Evolutionary conservation across 148 eudicot genomes (phyloP), one percentile per base, ranked within the genome.

Genomic region (Polygonum maritimum): DNA sequence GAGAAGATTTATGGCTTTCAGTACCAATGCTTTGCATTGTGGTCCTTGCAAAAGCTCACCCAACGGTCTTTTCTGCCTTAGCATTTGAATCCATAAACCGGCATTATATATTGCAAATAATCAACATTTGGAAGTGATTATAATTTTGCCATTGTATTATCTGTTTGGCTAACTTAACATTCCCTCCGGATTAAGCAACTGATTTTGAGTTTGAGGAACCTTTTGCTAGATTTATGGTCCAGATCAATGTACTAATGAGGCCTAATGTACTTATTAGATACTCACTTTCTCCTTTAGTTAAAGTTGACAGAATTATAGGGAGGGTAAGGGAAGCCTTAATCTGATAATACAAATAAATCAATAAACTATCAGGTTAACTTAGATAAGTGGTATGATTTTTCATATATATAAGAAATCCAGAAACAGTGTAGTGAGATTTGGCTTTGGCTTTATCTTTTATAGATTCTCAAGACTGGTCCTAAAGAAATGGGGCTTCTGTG

Each of bases 391-490:
- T 15, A n/a, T 69, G 19, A 40, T 71, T 18, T 0, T 39, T 70
- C 15, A 45, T 40, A 71, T 18, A 45, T 40, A 71, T 18, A 40
- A 33, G 33, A 71, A 19, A 71, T 10, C 1, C 2, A 36, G 47
- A 72, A 19, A 19, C 35, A 72, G 35, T 72, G 48, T 71, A 9
- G 48, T 71, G 74, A 41, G 36, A 47, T 41, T 71, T 65, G 71
- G 74, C 52, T 71, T 41, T 72, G 75, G 49, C 75, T 72, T 72
- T 72, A 72, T 72, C 75, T 72, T 72, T 72, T 72, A 72, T 44
- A 72, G 75, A 72, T 72, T 72, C 75, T 72, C 75, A 72, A 72
- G 75, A 72, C 75, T 44, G 75, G 75, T 72, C 75, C 18, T 72
- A 72, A 72, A 72, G 75, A 48, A 41, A 72, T 72, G 54, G 54